Evolutionary conservation across 192 early-diverging fungal species (phyloP), one percentile per base, ranked within the genome.

Genomic region (Geranomyces michiganensis): DNA sequence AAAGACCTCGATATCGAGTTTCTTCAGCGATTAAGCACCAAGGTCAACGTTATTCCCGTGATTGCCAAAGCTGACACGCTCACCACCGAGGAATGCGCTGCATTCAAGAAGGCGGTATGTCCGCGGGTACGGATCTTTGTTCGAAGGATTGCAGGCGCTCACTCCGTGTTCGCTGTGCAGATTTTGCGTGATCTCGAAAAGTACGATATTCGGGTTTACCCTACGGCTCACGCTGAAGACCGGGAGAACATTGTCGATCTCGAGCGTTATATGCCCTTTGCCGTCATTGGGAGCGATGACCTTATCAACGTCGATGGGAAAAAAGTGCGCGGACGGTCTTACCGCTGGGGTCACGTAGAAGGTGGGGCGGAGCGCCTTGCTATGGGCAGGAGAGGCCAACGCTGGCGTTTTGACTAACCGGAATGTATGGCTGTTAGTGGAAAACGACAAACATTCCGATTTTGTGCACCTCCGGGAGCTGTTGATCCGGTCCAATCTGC

Each of bases 261-360:
- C 15, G 84, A 89, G 72, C 83, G 24, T 83, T 93, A 79, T 81
- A 87, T 99, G 71, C 97, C 97, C 32, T 99, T 99, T 76, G 90
- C 95, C 0, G 88, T 97, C 17, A 94, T 99, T 68, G 97, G 95
- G 29, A 93, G 94, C 76, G 97, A 99, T 69, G 80, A 83, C 36
- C 90, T 96, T 61, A 81, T 90, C 44, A 79, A 85, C 22, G 91
- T 93, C 45, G 90, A 90, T 49, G 96, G 96, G 22, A 89, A 94
- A 51, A 88, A 90, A 49, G 92, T 97, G 61, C 93, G 97, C 62
- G 97, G 93, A 44, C 83, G 97, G 61, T 86, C 82, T 63, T 99
- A 99, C 79, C 91, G 94, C 19, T 99, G 97, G 97, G 97, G 97
- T 72, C 84, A 87, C 30, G 96, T 99, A 27, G 91, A 97, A 81